phyloP scores from a whole-genome alignment of 2,329 filamentous ascomycete species.

The Malbranchea cinnamomea region DNA sequence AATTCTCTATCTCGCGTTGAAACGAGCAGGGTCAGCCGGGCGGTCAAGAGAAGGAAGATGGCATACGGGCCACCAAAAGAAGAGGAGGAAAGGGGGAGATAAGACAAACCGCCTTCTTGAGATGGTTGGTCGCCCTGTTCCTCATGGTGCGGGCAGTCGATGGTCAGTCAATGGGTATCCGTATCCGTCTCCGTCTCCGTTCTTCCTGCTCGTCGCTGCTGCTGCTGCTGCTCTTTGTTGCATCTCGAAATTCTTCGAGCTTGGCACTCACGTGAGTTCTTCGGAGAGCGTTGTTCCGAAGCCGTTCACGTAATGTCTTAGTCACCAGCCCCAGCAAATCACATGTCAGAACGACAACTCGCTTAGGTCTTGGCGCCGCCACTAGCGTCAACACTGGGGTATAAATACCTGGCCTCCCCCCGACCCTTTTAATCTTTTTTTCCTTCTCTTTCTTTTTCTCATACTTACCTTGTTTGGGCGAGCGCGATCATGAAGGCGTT shows the following conservation, averaged over 20 bases:
- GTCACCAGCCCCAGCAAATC: conserved; percentile 9
- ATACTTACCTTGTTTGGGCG: conserved; percentile 38
- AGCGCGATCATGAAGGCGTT: conserved; percentile 32
- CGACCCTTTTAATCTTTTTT: conserved; percentile 17
- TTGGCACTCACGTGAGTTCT: not conserved
- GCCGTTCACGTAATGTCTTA: too few species aligned
- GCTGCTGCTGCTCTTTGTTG: conserved; percentile 1
- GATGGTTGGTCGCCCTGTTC: conserved; percentile 28
- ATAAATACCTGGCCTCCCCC: conserved; percentile 19
- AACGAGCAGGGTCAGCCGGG: conserved; percentile 5
- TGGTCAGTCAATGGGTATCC: conserved; percentile 3
- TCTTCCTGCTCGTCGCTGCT: conserved; percentile 1
- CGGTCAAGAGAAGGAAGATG: conserved; percentile 1
- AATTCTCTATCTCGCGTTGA: too few species aligned
- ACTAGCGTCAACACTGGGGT: not conserved
- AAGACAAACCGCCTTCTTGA: conserved; percentile 23
- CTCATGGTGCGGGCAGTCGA: conserved; percentile 24
- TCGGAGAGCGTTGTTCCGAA: not conserved
- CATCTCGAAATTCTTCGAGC: not conserved
- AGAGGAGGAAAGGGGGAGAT: not conserved
- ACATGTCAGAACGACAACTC: conserved; percentile 8
- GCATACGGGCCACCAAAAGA: too few species aligned
- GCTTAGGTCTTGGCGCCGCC: conserved; percentile 18
- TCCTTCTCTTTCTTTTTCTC: conserved; percentile 31
- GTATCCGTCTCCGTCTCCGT: conserved; percentile 4